phyloP scores from a whole-genome alignment of 1,284 basidiomycete genomes.

The Ceratobasidium sp. region DNA sequence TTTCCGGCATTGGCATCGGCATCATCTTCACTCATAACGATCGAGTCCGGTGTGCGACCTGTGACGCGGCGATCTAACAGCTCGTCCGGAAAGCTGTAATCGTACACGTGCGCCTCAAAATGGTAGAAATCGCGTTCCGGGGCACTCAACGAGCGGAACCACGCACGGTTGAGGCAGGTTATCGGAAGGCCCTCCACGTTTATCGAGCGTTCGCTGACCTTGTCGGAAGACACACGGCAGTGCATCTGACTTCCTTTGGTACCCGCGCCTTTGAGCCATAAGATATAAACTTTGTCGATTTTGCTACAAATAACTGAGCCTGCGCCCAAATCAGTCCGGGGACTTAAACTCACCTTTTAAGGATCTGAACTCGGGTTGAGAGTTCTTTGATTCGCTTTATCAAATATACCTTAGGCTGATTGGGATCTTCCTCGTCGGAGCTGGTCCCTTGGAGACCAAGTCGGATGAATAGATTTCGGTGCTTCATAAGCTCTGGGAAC shows the following conservation, averaged over 20 bases:
- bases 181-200: constrained; percentile 1
- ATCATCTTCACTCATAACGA: background rate
- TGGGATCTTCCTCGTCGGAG: constrained; percentile 5
- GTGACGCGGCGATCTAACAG: background rate
- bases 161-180: constrained; percentile 8
- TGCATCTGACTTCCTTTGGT: constrained; percentile 10
- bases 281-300: background rate
- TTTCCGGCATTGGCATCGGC: no score
- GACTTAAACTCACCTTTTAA: constrained; percentile 3
- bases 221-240: background rate
- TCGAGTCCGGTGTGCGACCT: background rate
- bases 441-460: background rate
- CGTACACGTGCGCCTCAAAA: background rate
- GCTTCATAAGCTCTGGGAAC: background rate
- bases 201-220: background rate
- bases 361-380: background rate
- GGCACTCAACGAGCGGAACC: background rate
- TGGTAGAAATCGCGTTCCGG: constrained; percentile 4
- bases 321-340: background rate
- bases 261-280: constrained; percentile 7
- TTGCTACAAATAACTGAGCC: background rate
- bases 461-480: background rate
- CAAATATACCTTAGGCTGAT: background rate
- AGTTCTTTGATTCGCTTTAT: background rate
- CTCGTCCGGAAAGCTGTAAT: constrained; percentile 7